Evolutionary conservation across 768 basidiomycete genomes (phyloP).

Genomic region (Tylopilus cervinicoccineus): DNA sequence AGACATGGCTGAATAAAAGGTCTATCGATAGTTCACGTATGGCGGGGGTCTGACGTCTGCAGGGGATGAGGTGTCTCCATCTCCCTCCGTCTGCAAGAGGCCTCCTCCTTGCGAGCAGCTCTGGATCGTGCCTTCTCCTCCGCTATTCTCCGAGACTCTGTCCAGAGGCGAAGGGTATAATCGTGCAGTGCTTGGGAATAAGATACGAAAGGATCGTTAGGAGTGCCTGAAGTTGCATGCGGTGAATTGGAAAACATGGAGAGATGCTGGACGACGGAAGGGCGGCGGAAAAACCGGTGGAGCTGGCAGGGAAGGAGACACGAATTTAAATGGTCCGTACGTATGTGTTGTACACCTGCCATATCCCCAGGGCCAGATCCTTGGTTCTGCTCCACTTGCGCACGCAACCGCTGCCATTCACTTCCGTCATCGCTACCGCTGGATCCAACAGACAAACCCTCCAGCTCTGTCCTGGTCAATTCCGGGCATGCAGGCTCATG

Average conservation of each 20-base stretch:
- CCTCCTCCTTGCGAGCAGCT: constrained; percentile 25
- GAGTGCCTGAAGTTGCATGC: constrained; percentile 1
- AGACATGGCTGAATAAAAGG: background rate
- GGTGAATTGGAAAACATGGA: constrained; percentile 17
- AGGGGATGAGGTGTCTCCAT: constrained; percentile 5
- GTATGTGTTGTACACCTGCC: constrained; percentile 11
- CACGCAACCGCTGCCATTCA: constrained; percentile 11
- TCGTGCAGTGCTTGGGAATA: constrained; percentile 66
- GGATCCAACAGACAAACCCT: constrained; percentile 1
- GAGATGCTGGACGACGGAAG: constrained; percentile 6
- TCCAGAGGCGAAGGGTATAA: constrained; percentile 65
- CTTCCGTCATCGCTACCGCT: constrained; percentile 4
- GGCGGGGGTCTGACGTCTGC: constrained; percentile 7
- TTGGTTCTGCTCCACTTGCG: constrained; percentile 27
- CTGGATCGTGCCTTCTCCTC: constrained; percentile 45
- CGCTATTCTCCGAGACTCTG: constrained; percentile 55
- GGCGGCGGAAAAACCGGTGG: constrained; percentile 3
- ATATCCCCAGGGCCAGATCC: constrained; percentile 19
- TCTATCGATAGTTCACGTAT: constrained; percentile 13
- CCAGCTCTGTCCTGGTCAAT: background rate
- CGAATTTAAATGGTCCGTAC: constrained; percentile 26
- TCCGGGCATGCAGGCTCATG: background rate
- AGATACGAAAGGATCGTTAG: constrained; percentile 38
- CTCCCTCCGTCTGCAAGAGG: constrained; percentile 24
- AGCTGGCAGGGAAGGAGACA: constrained; percentile 6